Evolutionary conservation across 2,329 filamentous ascomycete species (phyloP).

Genomic region (Monilinia fructicola): DNA sequence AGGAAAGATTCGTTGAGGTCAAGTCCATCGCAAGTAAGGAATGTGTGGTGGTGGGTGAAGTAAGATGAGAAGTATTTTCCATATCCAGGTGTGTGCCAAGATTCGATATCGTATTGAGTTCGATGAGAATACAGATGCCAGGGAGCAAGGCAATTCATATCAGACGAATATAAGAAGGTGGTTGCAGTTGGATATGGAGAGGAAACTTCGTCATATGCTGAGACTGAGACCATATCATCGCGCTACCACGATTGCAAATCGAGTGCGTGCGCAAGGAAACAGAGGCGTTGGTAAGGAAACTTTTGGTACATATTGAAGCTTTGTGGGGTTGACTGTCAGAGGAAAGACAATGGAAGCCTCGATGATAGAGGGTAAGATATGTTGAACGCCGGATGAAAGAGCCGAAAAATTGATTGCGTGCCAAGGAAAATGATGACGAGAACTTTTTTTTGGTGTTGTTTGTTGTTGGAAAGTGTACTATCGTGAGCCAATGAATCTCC

Average conservation of each 20-base stretch:
- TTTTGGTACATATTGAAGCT: neutral
- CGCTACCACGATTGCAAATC: neutral
- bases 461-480: neutral
- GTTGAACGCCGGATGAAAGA: conserved; percentile 10
- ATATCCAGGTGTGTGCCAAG: neutral
- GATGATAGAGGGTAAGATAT: neutral
- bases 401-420: conserved; percentile 4
- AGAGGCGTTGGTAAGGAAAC: conserved; percentile 11
- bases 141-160: neutral
- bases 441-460: neutral
- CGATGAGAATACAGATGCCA: neutral
- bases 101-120: neutral
- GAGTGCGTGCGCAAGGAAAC: neutral
- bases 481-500: conserved; percentile 8
- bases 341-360: neutral
- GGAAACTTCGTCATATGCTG: conserved; percentile 1
- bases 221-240: neutral
- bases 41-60: neutral
- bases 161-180: neutral
- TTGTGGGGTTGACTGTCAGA: neutral
- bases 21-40: neutral
- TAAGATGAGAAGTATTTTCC: neutral
- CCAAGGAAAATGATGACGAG: conserved; percentile 4
- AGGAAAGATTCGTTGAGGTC: neutral
- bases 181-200: neutral